Percentiles rank a stretch among this genome's conserved stretches.
These are phyloP conservation scores for Boletus coccyginus DNA, from an alignment of 768 basidiomycete genomes.

Conservation along the genomic window DNA sequence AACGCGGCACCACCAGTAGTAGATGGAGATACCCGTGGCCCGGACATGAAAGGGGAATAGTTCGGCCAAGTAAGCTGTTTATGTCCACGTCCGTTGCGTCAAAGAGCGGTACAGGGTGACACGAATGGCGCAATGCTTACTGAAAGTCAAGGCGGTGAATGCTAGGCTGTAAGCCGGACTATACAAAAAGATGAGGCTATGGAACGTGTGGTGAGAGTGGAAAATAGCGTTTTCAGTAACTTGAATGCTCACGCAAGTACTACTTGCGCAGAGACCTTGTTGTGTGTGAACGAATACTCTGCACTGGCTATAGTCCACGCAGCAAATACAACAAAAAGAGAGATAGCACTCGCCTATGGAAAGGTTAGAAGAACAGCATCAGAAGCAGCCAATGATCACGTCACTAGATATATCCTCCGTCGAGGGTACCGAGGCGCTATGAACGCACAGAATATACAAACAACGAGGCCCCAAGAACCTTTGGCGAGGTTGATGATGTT, in stretches of 20 bases:
- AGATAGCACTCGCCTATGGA: slow-evolving; percentile 10
- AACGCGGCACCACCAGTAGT: slow-evolving; percentile 55
- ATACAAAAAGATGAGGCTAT: slow-evolving; percentile 16
- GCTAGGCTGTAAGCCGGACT: slow-evolving; percentile 1
- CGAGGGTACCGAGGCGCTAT: slow-evolving; percentile 2
- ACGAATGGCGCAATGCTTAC: not conserved
- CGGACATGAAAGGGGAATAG: slow-evolving; percentile 61
- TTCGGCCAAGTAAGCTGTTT: slow-evolving; percentile 56
- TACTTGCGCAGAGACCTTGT: not conserved
- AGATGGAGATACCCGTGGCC: slow-evolving; percentile 58
- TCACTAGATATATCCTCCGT: slow-evolving; percentile 8
- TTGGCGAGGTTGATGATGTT: slow-evolving; percentile 3
- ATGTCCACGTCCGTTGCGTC: not conserved
- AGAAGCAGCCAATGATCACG: not conserved
- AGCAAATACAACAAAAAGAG: slow-evolving; percentile 9
- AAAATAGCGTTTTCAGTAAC: not conserved
- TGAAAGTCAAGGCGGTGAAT: not conserved
- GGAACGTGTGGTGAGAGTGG: not conserved
- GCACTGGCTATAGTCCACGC: slow-evolving; percentile 21
- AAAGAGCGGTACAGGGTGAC: not conserved
- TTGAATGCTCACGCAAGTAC: slow-evolving; percentile 10
- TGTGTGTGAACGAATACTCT: slow-evolving; percentile 16
- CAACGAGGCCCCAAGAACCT: not conserved
- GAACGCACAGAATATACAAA: not conserved
- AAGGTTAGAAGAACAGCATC: not conserved